A percentile compares a stretch with the other conserved stretches of the same genome.
Evolutionary conservation across 768 basidiomycete species (phyloP).

Genomic region (Termitomyces eurrhizus): DNA sequence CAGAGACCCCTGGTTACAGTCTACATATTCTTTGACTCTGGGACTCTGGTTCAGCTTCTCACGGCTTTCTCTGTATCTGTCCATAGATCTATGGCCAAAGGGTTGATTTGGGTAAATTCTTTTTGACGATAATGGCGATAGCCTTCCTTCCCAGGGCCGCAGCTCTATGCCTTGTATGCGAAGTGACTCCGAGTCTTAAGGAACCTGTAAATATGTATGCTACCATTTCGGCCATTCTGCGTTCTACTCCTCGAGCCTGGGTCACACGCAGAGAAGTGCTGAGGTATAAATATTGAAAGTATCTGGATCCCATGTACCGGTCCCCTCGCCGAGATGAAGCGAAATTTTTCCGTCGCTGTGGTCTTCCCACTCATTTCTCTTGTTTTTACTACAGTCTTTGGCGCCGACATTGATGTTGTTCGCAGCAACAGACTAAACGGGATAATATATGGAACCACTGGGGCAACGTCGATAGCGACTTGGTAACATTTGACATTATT

Average conservation of each 20-base stretch:
- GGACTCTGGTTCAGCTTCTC: neutral
- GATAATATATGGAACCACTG: slow-evolving; percentile 36
- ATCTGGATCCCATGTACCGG: neutral
- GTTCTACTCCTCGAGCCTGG: neutral
- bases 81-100: neutral
- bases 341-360: neutral
- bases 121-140: neutral
- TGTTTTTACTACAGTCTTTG: neutral
- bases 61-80: neutral
- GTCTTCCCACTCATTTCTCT: neutral
- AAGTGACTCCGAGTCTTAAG: slow-evolving; percentile 1
- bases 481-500: slow-evolving; percentile 28
- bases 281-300: slow-evolving; percentile 8
- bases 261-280: neutral
- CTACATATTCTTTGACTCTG: neutral
- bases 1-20: neutral
- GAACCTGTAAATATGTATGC: neutral
- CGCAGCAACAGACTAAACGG: slow-evolving; percentile 33
- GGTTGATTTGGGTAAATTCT: neutral
- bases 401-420: slow-evolving; percentile 26
- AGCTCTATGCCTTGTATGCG: neutral
- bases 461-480: slow-evolving; percentile 34
- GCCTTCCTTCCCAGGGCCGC: neutral
- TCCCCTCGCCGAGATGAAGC: slow-evolving; percentile 6
- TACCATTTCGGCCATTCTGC: slow-evolving; percentile 1